Conservation (phyloP, 352 stramenopile species). For the Phytophthora macrochlamydospora region DNA sequence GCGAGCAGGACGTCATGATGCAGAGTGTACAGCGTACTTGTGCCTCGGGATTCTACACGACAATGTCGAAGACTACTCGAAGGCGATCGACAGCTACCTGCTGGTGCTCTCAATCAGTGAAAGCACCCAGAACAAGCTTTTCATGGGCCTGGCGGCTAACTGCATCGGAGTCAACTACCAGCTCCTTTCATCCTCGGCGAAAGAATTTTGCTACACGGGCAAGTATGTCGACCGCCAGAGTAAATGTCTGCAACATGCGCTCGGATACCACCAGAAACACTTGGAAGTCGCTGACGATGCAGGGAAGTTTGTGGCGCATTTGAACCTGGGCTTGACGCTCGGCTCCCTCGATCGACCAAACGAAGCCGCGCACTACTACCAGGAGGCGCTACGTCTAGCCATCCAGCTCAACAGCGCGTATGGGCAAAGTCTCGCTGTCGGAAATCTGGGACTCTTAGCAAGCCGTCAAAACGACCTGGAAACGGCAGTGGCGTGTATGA, state of each 20-base stretch:
- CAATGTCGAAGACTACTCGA: conserved; percentile 84
- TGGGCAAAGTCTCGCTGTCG: conserved; percentile 85
- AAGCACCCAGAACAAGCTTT: conserved; percentile 76
- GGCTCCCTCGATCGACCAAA: conserved; percentile 68
- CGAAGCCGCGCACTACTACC: conserved; percentile 81
- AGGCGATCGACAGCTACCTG: conserved; percentile 86
- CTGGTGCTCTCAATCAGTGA: conserved; percentile 87
- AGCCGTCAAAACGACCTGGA: conserved; percentile 81
- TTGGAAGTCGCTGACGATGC: conserved; percentile 80
- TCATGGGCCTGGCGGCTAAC: conserved; percentile 83
- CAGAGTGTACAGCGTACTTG: conserved; percentile 83
- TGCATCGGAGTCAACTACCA: conserved; percentile 92
- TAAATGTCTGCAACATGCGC: conserved; percentile 20
- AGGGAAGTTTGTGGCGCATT: conserved; percentile 85
- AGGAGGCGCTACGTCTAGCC: conserved; percentile 85
- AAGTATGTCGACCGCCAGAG: conserved; percentile 66
- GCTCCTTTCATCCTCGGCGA: conserved; percentile 59
- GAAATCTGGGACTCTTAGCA: conserved; percentile 86
- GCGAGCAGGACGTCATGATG: conserved; percentile 77
- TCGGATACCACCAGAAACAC: conserved; percentile 75
- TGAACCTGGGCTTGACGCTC: conserved; percentile 85
- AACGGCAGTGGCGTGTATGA: conserved; percentile 84
- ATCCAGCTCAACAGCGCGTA: conserved; percentile 88
- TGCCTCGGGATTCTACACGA: conserved; percentile 88
- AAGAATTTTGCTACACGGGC: conserved; percentile 77